These are phyloP conservation scores for Allantophomopsis cytisporea DNA, from an alignment of 2,329 filamentous ascomycete species.

Conservation along the genomic window DNA sequence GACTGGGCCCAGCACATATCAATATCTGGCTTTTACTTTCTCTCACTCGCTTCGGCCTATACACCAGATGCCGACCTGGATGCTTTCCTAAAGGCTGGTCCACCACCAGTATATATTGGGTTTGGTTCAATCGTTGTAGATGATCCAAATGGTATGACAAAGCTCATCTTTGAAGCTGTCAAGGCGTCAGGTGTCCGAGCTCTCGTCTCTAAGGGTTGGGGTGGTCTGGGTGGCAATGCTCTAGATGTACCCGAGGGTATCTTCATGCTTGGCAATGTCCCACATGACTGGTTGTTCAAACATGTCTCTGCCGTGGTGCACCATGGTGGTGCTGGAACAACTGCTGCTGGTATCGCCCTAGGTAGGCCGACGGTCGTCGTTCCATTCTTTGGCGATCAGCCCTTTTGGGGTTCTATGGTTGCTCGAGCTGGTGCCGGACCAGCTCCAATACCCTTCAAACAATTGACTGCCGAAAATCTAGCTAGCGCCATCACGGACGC, in stretches of 20 bases:
- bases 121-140: conserved; percentile 69
- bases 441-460: conserved; percentile 52
- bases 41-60: conserved; percentile 53
- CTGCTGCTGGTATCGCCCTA: conserved; percentile 69
- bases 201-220: conserved; percentile 65
- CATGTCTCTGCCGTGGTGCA: conserved; percentile 53
- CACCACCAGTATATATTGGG: conserved; percentile 65
- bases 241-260: conserved; percentile 47
- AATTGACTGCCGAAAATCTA: conserved; percentile 51
- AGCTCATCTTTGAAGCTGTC: conserved; percentile 59
- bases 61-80: conserved; percentile 51
- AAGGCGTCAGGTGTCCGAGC: conserved; percentile 52
- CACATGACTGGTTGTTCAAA: conserved; percentile 68
- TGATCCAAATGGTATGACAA: conserved; percentile 52
- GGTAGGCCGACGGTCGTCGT: conserved; percentile 73
- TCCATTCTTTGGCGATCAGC: conserved; percentile 78
- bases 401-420: conserved; percentile 73
- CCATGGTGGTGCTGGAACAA: conserved; percentile 73
- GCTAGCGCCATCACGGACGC: conserved; percentile 49
- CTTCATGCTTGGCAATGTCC: conserved; percentile 60
- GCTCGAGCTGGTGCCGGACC: conserved; percentile 60
- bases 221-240: conserved; percentile 49
- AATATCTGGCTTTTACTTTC: conserved; percentile 66
- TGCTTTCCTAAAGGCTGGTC: conserved; percentile 52
- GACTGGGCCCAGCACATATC: conserved; percentile 64